Percentiles rank a stretch among this genome's conserved stretches.
These are phyloP conservation scores for Suillus americanus DNA, from an alignment of 768 basidiomycete genomes.

Conservation along the genomic window DNA sequence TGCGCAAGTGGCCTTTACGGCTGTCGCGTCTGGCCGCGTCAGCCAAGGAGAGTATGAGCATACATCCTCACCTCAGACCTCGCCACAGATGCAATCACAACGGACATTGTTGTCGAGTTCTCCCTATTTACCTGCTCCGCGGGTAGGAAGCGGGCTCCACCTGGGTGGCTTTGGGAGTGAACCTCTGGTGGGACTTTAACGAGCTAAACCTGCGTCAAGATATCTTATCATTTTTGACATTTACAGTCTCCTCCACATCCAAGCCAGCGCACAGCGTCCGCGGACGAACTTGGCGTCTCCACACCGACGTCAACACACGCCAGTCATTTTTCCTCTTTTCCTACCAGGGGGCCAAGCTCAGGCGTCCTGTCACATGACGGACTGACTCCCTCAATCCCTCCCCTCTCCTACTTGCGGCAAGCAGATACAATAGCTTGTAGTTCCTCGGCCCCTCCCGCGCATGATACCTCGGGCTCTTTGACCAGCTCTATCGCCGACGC, in stretches of 20 bases:
- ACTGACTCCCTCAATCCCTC: constrained; percentile 16
- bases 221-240: constrained; percentile 5
- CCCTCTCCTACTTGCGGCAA: constrained; percentile 16
- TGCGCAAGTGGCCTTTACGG: constrained; percentile 49
- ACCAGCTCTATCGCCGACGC: constrained; percentile 41
- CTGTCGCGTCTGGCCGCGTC: constrained; percentile 30
- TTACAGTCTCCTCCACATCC: constrained; percentile 15
- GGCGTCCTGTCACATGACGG: constrained; percentile 31
- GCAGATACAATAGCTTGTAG: background rate
- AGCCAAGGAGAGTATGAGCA: constrained; percentile 11
- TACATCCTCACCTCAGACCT: constrained; percentile 9
- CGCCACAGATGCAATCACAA: constrained; percentile 3
- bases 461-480: constrained; percentile 25
- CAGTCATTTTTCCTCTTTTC: constrained; percentile 66
- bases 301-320: constrained; percentile 3
- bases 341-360: constrained; percentile 37
- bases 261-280: constrained; percentile 20
- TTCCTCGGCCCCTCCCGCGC: constrained; percentile 10
- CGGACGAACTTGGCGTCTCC: constrained; percentile 27
- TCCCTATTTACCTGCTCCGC: constrained; percentile 32
- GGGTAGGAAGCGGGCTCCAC: constrained; percentile 31
- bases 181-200: background rate
- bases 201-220: constrained; percentile 19
- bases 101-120: constrained; percentile 4
- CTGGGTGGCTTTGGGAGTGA: constrained; percentile 16